Evolutionary conservation across 2,329 filamentous ascomycete species (phyloP), one percentile per base, ranked within the genome.

Genomic region (Beauveria scarabaeidicola): DNA sequence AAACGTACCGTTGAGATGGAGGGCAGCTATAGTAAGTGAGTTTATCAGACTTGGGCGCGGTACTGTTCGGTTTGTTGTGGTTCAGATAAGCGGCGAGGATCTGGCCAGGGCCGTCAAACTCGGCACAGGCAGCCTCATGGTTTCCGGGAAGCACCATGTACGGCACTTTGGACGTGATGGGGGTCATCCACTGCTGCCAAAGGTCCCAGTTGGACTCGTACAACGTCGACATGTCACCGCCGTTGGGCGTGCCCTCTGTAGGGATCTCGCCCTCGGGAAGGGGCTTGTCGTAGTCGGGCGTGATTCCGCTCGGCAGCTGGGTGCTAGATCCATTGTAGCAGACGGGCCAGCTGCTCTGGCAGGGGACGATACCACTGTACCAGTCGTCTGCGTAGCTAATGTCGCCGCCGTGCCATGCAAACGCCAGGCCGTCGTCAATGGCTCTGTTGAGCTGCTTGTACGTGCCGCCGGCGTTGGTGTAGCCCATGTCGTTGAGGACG

Each of bases 371-470:
- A n/a, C 79, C 78, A 15, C 71, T 74, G 55, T 75, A 78, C 77
- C 77, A 80, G 65, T 79, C 75, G 63, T 80, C 78, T 0, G 78
- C 78, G 61, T 81, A 81, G 55, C 69, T 74, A 59, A 81, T 69
- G 61, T 81, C 78, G 52, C 79, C 78, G 41, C 78, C 78, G 66
- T 81, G 79, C 79, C 79, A 81, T 27, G 75, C 75, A 63, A 81
- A 81, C 3, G 74, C 74, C 19, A 73, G 63, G n/a, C 75, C 76
- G n/a, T 78, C 72, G n/a, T 73, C 66, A 43, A 72, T 72, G 5
- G 71, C 75, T 41, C 74, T 64, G 40, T 64, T 66, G 15, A 81
- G 68, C 48, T 79, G 70, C 62, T 74, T 70, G 67, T 74, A 74
- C 1, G 78, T 81, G 17, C 78, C 78, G 1, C 70, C 66, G 19